Evolutionary conservation across 176 grass and related monocot species (phyloP).

Genomic region (Calamus simplicifolius): DNA sequence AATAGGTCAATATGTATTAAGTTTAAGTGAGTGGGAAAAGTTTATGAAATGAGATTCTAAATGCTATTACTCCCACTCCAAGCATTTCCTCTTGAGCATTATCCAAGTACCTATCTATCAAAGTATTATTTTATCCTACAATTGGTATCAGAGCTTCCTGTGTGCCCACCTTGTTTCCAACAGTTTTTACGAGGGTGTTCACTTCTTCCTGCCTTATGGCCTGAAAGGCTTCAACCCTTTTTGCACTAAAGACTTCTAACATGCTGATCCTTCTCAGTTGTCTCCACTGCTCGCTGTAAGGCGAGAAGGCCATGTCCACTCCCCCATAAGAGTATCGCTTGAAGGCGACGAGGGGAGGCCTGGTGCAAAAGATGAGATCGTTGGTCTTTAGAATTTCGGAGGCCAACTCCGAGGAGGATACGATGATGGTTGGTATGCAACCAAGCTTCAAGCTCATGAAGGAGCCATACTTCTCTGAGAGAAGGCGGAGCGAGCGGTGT

Average conservation of each 20-base stretch:
- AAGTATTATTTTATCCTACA: too few relatives aligned
- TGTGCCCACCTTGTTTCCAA: too few relatives aligned
- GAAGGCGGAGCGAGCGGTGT: too few relatives aligned
- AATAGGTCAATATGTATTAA: too few relatives aligned
- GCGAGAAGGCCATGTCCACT: not conserved
- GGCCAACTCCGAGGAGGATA: not conserved
- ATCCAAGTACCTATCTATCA: too few relatives aligned
- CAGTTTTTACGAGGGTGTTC: not conserved
- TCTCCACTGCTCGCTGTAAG: not conserved
- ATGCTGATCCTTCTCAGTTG: not conserved
- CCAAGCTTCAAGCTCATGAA: too few relatives aligned
- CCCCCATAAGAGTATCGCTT: not conserved
- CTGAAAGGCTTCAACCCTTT: not conserved
- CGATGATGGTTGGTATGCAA: not conserved
- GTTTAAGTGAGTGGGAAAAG: too few relatives aligned
- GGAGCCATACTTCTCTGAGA: too few relatives aligned
- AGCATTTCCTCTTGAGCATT: too few relatives aligned
- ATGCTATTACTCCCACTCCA: too few relatives aligned
- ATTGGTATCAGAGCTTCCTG: too few relatives aligned
- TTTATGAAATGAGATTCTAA: too few relatives aligned
- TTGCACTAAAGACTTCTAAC: not conserved
- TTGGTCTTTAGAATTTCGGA: not conserved
- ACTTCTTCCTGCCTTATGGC: slow-evolving; percentile 14
- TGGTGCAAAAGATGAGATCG: not conserved
- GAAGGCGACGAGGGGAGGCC: not conserved